These are phyloP conservation scores for Berkeleyomyces basicola DNA, from an alignment of 2,329 filamentous ascomycete genomes.

Conservation along the genomic window DNA sequence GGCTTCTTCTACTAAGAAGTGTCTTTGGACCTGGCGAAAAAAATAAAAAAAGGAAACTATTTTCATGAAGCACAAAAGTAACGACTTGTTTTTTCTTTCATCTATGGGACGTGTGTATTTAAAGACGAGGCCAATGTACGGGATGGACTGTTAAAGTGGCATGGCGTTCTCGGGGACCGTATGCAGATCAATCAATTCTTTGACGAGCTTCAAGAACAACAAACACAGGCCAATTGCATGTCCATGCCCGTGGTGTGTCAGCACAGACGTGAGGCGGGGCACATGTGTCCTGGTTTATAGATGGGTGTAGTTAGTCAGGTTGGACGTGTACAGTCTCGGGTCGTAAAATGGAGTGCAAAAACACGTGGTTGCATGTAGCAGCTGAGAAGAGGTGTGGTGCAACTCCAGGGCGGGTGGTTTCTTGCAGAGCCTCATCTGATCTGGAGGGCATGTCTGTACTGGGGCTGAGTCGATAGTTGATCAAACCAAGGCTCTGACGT, in stretches of 20 bases:
- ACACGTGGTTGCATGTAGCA: too few relatives aligned
- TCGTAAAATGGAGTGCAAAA: too few relatives aligned
- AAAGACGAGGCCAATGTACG: not conserved
- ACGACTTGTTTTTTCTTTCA: constrained; percentile 4
- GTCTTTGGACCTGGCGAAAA: constrained; percentile 13
- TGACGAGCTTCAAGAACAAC: not conserved
- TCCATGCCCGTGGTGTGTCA: not conserved
- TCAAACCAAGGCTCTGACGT: too few relatives aligned
- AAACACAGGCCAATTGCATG: not conserved
- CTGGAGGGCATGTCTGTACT: too few relatives aligned
- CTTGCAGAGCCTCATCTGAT: too few relatives aligned
- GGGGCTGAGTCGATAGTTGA: too few relatives aligned
- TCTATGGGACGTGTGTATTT: constrained; percentile 3
- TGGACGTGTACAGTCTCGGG: too few relatives aligned
- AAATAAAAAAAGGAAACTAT: constrained; percentile 15
- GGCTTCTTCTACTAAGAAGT: constrained; percentile 88
- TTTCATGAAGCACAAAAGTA: constrained; percentile 8
- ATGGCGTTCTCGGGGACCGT: constrained; percentile 1
- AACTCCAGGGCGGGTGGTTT: too few relatives aligned
- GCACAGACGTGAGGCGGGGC: too few relatives aligned
- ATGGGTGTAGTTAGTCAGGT: too few relatives aligned
- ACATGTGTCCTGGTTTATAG: too few relatives aligned
- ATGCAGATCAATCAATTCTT: constrained; percentile 1
- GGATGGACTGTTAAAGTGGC: not conserved
- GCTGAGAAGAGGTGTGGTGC: too few relatives aligned